These are phyloP conservation scores for Malus asiatica DNA, from an alignment of 306 rosid genomes.

Conservation along the genomic window DNA sequence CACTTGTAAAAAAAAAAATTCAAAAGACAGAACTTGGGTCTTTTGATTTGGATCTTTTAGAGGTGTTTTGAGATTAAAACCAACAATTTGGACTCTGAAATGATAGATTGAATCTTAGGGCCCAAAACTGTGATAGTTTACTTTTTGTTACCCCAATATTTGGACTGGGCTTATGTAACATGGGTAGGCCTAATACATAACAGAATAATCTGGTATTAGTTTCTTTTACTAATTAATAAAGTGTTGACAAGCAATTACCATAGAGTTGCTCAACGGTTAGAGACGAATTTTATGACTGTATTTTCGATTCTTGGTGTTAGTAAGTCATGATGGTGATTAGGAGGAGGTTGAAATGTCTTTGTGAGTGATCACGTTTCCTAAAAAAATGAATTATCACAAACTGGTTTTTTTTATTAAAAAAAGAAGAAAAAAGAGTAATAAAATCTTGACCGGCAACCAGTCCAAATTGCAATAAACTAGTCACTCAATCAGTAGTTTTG, in stretches of 20 bases:
- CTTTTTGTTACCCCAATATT: background rate
- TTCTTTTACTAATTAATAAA: background rate
- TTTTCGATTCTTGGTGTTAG: rapidly evolving
- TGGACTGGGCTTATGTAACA: background rate
- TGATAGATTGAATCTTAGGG: background rate
- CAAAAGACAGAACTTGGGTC: background rate
- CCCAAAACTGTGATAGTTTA: background rate
- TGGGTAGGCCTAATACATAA: background rate
- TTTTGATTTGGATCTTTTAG: background rate
- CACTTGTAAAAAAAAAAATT: too few relatives aligned
- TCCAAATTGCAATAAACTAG: background rate
- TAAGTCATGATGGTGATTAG: rapidly evolving
- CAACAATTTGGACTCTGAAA: background rate
- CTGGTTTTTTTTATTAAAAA: too few relatives aligned
- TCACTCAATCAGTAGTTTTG: background rate
- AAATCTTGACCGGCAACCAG: background rate
- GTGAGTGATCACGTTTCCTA: rapidly evolving
- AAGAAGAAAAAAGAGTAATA: too few relatives aligned
- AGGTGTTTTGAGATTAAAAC: background rate
- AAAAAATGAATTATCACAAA: too few relatives aligned
- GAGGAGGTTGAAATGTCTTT: too few relatives aligned
- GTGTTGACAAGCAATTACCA: background rate
- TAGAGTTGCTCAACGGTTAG: too few relatives aligned
- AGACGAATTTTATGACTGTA: rapidly evolving
- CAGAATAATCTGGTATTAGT: background rate